Base-by-base conservation (phyloP, 768 basidiomycete species). In the Mycena galopus region DNA sequence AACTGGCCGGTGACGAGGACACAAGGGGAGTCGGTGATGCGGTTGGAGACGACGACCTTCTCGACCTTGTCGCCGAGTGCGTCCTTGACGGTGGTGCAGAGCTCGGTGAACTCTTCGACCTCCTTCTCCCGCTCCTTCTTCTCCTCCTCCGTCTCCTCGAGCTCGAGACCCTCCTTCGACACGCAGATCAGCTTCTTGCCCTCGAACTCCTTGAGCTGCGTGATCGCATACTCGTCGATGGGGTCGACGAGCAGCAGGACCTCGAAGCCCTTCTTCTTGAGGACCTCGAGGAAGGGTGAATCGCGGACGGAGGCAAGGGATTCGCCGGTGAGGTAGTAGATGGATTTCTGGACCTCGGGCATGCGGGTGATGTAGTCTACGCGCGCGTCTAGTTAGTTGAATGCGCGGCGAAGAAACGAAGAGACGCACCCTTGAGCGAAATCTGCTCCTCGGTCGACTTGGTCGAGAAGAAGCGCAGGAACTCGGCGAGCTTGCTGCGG, bases 231-330 rank as follows among this genome's bases (percentile, higher is more conserved):
- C 86, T 98, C 97, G 82, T 98, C 97, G 80, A 98, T 99, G 79
- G 97, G 97, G 88, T 99, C 97, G 77, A 98, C 95, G 70, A 99
- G 92, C 76, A 99, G 92, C 61, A 99, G 90, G 74, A 98, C 96
- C 84, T 99, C 97, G 83, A 98, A 98, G 86, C 95, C 95, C 90
- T 95, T 98, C 94, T 96, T 97, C 92, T 97, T 99, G 82, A 99
- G 92, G 60, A 97, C 95, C 86, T 99, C 97, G 68, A 99, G 92
- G 97, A 99, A 99, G 23, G 97, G 97, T 56, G 97, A 98, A 83
- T 99, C 96, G 80, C 89, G 91, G 78, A 93, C 91, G 65, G 95
- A 89, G 68, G 91, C 92, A 63, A 99, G 93, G 7, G 96, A 97
- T 88, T 99, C 97, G 83, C 97, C 97, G 65, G 97, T 99, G 77